Evolutionary conservation across 2,329 filamentous ascomycete species (phyloP), one percentile per base, ranked within the genome.

Genomic region (Trichoderma cornu-damae): DNA sequence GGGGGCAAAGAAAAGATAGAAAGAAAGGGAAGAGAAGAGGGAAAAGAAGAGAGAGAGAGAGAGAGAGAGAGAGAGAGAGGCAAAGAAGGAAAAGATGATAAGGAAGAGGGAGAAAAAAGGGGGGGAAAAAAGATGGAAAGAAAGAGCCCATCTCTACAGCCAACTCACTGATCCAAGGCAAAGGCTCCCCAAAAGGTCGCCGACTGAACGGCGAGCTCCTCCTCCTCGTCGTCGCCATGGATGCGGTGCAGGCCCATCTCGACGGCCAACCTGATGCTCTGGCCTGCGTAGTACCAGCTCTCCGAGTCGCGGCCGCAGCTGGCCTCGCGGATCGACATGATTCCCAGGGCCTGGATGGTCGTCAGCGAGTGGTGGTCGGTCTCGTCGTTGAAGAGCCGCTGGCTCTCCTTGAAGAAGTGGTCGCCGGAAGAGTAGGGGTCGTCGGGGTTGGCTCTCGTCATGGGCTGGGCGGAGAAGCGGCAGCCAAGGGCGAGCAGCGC

Each of bases 251-350:
- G 69, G 0, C 86, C 85, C 76, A 89, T 84, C 67, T 89, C 88
- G 35, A 90, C 76, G 28, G 86, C 86, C 61, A 90, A 79, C 3
- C 86, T 80, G 58, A 90, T 83, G 64, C 86, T 89, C 67, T 89
- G 83, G 1, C 87, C 87, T 2, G 85, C 83, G 61, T 88, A 87
- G 58, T 83, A 87, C 77, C 87, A 89, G 50, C 86, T 88, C 61
- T 86, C 83, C 28, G 85, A 88, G 64, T 90, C 85, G 32, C 87
- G 78, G 0, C 87, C 87, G 61, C 83, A 85, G 65, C 86, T 89
- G 3, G 85, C 86, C 71, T 91, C 87, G 40, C 87, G 76, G 61
- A 90, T 84, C 5, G 85, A 86, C 86, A 92, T 88, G 64, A 91
- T 81, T 5, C 86, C 86, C 16, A 91, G 73, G 1, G 88, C 87